Evolutionary conservation across 331 rosid genomes (phyloP).

Genomic region (Quercus phellos): DNA sequence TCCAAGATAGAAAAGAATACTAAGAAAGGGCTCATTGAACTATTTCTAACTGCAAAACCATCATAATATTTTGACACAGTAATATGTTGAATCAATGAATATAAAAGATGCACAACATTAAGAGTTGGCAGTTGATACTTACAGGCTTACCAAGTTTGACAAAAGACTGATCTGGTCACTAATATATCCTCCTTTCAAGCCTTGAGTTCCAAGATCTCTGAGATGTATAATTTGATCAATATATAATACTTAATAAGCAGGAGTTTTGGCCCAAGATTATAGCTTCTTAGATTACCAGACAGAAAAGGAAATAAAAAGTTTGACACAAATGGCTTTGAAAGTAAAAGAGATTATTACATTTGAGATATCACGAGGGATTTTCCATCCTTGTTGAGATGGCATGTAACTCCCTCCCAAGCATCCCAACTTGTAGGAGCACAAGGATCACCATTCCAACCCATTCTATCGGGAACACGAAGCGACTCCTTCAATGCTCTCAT

Average conservation of each 20-base stretch:
- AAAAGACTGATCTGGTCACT: conserved; percentile 72
- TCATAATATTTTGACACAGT: background rate
- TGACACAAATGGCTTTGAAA: background rate
- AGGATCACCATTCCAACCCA: conserved; percentile 99
- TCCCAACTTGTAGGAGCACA: conserved; percentile 98
- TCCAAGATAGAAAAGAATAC: background rate
- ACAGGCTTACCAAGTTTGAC: conserved; percentile 95
- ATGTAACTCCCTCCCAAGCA: conserved; percentile 99
- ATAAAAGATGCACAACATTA: background rate
- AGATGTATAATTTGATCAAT: conserved; percentile 22
- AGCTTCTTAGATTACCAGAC: background rate
- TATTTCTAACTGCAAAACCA: background rate
- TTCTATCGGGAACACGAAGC: conserved; percentile 77
- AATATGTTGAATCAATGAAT: background rate
- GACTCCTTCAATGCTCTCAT: conserved; percentile 88
- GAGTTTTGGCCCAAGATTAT: conserved; percentile 10
- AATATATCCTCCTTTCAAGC: conserved; percentile 72
- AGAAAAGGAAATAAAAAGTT: background rate
- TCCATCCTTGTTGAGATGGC: conserved; percentile 52
- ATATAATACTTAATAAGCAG: background rate
- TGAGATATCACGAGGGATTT: conserved; percentile 60
- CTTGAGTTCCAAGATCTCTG: conserved; percentile 96
- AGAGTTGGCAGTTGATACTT: conserved; percentile 51
- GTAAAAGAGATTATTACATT: conserved; percentile 55
- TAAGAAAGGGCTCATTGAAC: background rate